Conservation (phyloP, 805 yeast genomes). For the Blastobotrys attinorum region DNA sequence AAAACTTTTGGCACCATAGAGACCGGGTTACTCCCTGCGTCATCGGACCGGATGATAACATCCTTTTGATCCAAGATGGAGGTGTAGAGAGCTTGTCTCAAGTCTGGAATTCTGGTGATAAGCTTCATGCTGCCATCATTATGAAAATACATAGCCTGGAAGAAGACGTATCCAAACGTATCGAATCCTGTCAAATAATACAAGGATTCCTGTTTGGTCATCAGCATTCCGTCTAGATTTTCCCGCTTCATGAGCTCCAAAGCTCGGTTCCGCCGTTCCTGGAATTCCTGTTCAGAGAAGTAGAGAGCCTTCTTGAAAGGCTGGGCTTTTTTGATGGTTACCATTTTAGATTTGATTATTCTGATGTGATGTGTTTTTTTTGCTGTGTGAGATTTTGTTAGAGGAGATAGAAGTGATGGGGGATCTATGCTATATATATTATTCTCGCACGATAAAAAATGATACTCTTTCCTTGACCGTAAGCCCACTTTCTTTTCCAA, state of each 20-base stretch:
- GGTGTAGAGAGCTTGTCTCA: slow-evolving; percentile 4
- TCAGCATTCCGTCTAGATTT: slow-evolving; percentile 3
- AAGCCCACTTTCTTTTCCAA: too few relatives aligned
- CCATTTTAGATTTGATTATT: too few relatives aligned
- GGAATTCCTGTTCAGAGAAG: slow-evolving; percentile 4
- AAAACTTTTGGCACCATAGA: slow-evolving; percentile 5
- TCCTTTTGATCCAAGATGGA: slow-evolving; percentile 5
- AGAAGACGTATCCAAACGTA: slow-evolving; percentile 5
- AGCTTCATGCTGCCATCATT: slow-evolving; percentile 4
- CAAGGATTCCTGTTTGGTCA: slow-evolving; percentile 4
- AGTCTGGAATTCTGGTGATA: slow-evolving; percentile 4
- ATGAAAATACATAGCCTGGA: slow-evolving; percentile 6
- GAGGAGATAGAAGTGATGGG: too few relatives aligned
- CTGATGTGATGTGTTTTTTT: too few relatives aligned
- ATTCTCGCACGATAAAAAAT: too few relatives aligned
- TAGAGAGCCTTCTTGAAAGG: slow-evolving; percentile 5
- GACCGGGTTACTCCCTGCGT: slow-evolving; percentile 3
- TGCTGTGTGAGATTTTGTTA: too few relatives aligned
- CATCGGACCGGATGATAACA: slow-evolving; percentile 4
- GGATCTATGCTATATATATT: too few relatives aligned
- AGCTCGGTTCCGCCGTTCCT: slow-evolving; percentile 1
- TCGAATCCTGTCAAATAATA: slow-evolving; percentile 4
- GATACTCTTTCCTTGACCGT: too few relatives aligned
- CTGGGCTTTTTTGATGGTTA: slow-evolving; percentile 3
- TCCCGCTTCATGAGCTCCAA: slow-evolving; percentile 4